Conservation (phyloP, 306 rosid genomes). For the Cucurbita argyrosperma region DNA sequence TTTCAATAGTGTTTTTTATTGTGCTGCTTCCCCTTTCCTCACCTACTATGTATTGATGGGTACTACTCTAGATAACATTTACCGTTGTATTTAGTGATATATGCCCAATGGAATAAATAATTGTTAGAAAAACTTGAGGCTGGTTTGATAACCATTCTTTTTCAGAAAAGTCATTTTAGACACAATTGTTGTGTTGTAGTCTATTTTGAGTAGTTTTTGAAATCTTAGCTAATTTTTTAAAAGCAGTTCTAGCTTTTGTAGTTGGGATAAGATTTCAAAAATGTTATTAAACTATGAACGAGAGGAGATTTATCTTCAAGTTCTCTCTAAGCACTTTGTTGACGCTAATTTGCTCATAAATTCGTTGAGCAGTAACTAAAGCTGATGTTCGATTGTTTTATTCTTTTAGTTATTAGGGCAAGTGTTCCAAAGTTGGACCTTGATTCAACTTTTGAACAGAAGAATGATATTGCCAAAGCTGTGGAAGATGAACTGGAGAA, state of each 20-base stretch:
- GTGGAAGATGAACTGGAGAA: not conserved
- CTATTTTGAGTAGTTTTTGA: too few species aligned
- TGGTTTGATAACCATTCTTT: too few species aligned
- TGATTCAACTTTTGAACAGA: slow-evolving; percentile 40
- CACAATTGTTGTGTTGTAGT: too few species aligned
- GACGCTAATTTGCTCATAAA: not conserved
- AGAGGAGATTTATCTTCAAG: not conserved
- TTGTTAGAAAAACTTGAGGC: not conserved
- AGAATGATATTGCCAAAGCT: slow-evolving; percentile 41
- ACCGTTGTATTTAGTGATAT: not conserved
- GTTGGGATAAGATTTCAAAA: not conserved
- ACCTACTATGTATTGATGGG: not conserved
- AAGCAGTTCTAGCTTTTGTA: not conserved
- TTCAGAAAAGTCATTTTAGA: too few species aligned
- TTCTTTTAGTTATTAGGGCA: slow-evolving; percentile 31
- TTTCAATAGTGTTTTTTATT: not conserved
- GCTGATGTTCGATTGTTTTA: not conserved
- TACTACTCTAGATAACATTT: not conserved
- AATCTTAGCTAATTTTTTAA: not conserved
- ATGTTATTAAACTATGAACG: not conserved
- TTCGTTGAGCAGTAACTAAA: not conserved
- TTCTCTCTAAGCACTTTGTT: not conserved
- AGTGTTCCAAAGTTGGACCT: slow-evolving; percentile 43
- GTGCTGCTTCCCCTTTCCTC: not conserved
- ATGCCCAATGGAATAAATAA: not conserved